phyloP scores from a whole-genome alignment of 176 grass and related monocot species.

The Calamus simplicifolius region DNA sequence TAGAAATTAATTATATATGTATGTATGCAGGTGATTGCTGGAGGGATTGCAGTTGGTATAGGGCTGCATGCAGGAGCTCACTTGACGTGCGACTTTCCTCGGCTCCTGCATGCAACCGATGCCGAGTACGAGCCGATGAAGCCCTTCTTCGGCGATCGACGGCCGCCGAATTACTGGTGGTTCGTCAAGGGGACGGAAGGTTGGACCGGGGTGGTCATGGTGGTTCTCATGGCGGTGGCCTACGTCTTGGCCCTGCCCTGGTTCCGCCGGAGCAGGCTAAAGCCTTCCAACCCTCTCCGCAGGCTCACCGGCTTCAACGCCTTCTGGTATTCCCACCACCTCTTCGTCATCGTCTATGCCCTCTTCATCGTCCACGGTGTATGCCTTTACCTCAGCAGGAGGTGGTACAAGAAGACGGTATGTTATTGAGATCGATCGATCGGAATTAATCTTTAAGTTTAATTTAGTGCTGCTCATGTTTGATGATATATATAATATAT shows the following conservation, averaged over 20 bases:
- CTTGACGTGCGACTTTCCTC: conserved; percentile 77
- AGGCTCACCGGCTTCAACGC: conserved; percentile 75
- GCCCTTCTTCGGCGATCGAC: conserved; percentile 52
- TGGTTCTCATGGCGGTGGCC: conserved; percentile 67
- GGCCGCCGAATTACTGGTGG: conserved; percentile 83
- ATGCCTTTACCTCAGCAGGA: conserved; percentile 80
- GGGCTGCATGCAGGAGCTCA: conserved; percentile 55
- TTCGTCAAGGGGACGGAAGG: conserved; percentile 77
- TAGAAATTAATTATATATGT: no score
- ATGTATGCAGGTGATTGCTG: conserved; percentile 48
- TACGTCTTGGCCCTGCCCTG: conserved; percentile 75
- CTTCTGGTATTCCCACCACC: conserved; percentile 98
- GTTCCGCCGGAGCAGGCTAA: conserved; percentile 60
- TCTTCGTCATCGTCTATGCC: conserved; percentile 75
- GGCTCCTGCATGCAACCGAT: conserved; percentile 51
- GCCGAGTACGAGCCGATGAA: conserved; percentile 64
- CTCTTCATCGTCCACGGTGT: conserved; percentile 59
- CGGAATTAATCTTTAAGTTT: no score
- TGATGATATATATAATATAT: no score
- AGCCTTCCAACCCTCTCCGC: conserved; percentile 37
- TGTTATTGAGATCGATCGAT: neutral
- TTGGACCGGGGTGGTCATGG: conserved; percentile 60
- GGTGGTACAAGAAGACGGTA: conserved; percentile 79
- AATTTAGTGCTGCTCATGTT: no score
- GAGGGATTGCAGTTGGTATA: conserved; percentile 36